Base-by-base conservation (phyloP, 805 yeast species). In the Metschnikowia drakensbergensis region DNA sequence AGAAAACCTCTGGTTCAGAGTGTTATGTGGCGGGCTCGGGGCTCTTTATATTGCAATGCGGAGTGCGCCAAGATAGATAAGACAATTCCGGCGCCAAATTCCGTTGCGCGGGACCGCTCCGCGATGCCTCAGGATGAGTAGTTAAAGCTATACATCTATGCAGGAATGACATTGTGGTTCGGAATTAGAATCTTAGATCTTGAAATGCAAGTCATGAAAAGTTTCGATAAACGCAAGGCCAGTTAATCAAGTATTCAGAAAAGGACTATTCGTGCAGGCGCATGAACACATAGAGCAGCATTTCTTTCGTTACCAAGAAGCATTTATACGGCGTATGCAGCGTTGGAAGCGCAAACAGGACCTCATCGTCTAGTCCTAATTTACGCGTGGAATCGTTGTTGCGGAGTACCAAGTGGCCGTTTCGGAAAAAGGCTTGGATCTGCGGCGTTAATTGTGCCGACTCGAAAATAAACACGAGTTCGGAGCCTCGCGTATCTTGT, bases 391-490 rank as follows among this genome's bases (percentile, higher is more conserved):
- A 37, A 33, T 63, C 59, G 9, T 29, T 40, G 37, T 55, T 54
- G 9, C 25, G 45, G 13, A 63, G 30, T 4, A 34, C 43, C 17
- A 54, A 47, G 23, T 45, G 25, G 10, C 47, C 37, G 13, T 43
- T 28, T 9, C 31, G 35, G 47, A 54, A 55, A 3, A 46, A n/a
- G 25, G 57, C 40, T 10, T 37, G 41, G 17, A 60, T 25, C 42
- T 36, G 22, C 10, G 50, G 48, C 3, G 53, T 48, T 33, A 59
- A 46, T 33, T 62, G 62, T 4, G 50, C 29, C 6, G 60, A 56
- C 34, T 45, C 52, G 34, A 64, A 47, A 49, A 58, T 55, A 42
- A 62, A 32, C 26, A 30, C 37, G 29, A 45, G 37, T 3, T 51
- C 37, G 17, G 35, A 35, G 4, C 33, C 46, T 3, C 42, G 39